Evolutionary conservation across 805 yeast genomes (phyloP), one percentile per base, ranked within the genome.

Genomic region (Cyberlindnera saturnus): DNA sequence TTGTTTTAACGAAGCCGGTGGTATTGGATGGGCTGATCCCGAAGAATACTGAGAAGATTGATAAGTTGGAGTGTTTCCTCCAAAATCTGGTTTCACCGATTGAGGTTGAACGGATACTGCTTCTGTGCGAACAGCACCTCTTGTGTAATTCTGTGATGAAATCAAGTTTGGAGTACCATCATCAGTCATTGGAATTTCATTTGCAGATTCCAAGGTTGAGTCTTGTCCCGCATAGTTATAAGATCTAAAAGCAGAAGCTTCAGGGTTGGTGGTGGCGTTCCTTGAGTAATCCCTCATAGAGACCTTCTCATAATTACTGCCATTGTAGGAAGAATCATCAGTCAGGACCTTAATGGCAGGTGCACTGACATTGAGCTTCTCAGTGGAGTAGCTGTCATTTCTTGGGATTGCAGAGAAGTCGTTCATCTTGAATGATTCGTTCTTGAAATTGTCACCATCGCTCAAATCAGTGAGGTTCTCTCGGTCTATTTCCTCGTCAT

Each of bases 161-260:
- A 58, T 58, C 29, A 58, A 36, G 36, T 51, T 52, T 35, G 62
- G 60, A 11, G 54, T 45, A 14, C 60, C 60, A 17, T 58, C 61
- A 8, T 58, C 61, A 8, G 36, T 6, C 16, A 14, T n/a, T 17
- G 28, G 18, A 4, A 7, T 36, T 16, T 23, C 38, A 26, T 45
- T 45, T 15, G 52, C 35, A 18, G 53, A 50, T 28, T 50, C 55
- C 18, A 17, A 9, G 9, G 34, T 23, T 14, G 8, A 16, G 11
- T 19, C 19, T 15, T 35, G 38, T n/a, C 10, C 17, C 14, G 40
- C 6, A 17, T 37, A 48, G 34, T 47, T 43, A 28, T 47, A 54
- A 17, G 51, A 45, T 35, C 50, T 47, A 36, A 45, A 48, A 3
- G 41, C 43, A n/a, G 39, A 17, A n/a, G 32, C 29, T 34, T 34